Percentiles rank a stretch among this genome's conserved stretches.
Evolutionary conservation across 2,329 filamentous ascomycete species (phyloP).

Genomic region (Piedraia hortae): DNA sequence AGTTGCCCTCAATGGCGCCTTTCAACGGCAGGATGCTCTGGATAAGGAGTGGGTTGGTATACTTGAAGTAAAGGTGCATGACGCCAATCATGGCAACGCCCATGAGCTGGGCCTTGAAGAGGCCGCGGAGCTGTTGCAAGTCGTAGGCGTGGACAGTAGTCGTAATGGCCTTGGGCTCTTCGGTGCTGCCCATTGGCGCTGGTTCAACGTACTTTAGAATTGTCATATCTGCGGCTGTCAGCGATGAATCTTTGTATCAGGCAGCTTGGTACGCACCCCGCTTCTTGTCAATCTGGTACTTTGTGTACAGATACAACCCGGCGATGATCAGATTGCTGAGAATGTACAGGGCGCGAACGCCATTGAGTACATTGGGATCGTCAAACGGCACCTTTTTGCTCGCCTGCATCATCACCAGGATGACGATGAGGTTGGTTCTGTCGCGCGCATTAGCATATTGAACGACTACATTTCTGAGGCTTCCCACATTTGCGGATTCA

Average conservation of each 20-base stretch:
- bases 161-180: slow-evolving; percentile 87
- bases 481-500: not conserved
- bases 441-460: no score
- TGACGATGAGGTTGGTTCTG: slow-evolving; percentile 81
- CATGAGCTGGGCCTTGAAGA: slow-evolving; percentile 82
- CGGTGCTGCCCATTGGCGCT: slow-evolving; percentile 68
- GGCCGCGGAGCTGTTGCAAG: slow-evolving; percentile 50
- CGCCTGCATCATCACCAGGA: slow-evolving; percentile 94
- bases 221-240: slow-evolving; percentile 45
- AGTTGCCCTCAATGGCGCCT: slow-evolving; percentile 78
- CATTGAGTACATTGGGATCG: slow-evolving; percentile 42
- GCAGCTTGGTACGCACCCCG: slow-evolving; percentile 37
- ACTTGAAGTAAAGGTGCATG: slow-evolving; percentile 98
- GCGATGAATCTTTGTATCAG: slow-evolving; percentile 2
- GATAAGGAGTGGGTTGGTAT: slow-evolving; percentile 96
- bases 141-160: slow-evolving; percentile 96
- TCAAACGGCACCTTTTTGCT: slow-evolving; percentile 91
- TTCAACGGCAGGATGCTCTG: slow-evolving; percentile 97
- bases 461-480: slow-evolving; percentile 1
- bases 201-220: slow-evolving; percentile 98
- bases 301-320: slow-evolving; percentile 60
- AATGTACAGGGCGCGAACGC: slow-evolving; percentile 36
- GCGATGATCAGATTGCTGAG: slow-evolving; percentile 61
- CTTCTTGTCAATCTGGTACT: slow-evolving; percentile 74
- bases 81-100: slow-evolving; percentile 93